Evolutionary conservation across 225 moss, liverwort and hornwort species (phyloP).

Genomic region (Polytrichum commune): DNA sequence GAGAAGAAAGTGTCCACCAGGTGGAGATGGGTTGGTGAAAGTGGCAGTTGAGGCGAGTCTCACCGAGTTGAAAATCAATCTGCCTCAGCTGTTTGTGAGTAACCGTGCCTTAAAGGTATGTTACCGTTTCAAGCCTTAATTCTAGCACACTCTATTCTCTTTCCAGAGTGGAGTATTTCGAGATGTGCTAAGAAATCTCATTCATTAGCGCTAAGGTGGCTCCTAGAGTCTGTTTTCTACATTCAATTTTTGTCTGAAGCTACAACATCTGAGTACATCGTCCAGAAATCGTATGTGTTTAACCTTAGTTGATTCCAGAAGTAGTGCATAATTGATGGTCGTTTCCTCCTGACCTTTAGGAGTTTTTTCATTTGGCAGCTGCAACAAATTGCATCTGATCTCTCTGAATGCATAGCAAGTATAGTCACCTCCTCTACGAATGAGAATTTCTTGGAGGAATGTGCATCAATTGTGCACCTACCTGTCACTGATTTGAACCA

Average conservation of each 20-base stretch:
- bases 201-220: too few relatives aligned
- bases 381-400: slow-evolving; percentile 32
- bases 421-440: slow-evolving; percentile 39
- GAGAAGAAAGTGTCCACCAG: slow-evolving; percentile 24
- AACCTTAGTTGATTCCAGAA: too few relatives aligned
- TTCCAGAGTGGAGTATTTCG: not conserved
- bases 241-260: not conserved
- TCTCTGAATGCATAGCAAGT: slow-evolving; percentile 36
- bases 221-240: not conserved
- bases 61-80: slow-evolving; percentile 39
- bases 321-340: too few relatives aligned
- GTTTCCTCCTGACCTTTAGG: too few relatives aligned
- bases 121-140: not conserved
- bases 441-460: slow-evolving; percentile 36
- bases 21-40: slow-evolving; percentile 40
- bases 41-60: slow-evolving; percentile 40
- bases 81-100: slow-evolving; percentile 30
- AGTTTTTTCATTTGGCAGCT: slow-evolving; percentile 23
- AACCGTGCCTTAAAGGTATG: slow-evolving; percentile 34
- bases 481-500: slow-evolving; percentile 23
- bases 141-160: not conserved
- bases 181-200: not conserved
- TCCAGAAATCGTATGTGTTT: too few relatives aligned
- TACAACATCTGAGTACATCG: not conserved
- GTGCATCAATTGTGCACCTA: slow-evolving; percentile 31